Conservation (phyloP, 371 early-diverging fungal genomes). For the Chytridium lagenaria region DNA sequence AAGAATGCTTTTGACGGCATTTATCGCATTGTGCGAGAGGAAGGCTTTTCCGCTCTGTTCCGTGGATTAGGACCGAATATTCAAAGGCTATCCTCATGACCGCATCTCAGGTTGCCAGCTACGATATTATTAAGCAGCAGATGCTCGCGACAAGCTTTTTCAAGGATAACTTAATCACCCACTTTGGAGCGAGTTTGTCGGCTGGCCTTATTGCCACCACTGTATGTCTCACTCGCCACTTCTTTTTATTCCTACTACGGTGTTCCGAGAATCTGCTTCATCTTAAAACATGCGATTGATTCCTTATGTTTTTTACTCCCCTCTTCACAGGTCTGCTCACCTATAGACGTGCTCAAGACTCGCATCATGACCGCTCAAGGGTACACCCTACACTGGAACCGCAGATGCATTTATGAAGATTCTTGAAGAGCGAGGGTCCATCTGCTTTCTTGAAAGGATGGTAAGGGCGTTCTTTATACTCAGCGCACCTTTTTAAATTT, state of each 20-base stretch:
- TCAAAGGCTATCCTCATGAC: constrained; percentile 51
- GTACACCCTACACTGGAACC: constrained; percentile 48
- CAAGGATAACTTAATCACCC: constrained; percentile 68
- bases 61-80: constrained; percentile 48
- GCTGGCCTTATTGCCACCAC: constrained; percentile 92
- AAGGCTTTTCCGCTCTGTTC: constrained; percentile 47
- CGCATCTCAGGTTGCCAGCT: constrained; percentile 68
- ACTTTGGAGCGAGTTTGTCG: constrained; percentile 76
- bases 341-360: constrained; percentile 85
- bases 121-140: constrained; percentile 47
- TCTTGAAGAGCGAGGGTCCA: constrained; percentile 72
- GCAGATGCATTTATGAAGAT: constrained; percentile 65
- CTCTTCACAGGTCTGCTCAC: constrained; percentile 1
- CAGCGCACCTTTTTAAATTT: too few species aligned
- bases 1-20: constrained; percentile 41
- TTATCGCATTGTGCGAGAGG: constrained; percentile 32
- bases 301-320: not conserved
- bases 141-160: constrained; percentile 65
- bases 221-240: constrained; percentile 37
- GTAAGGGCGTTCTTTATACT: too few species aligned
- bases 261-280: too few species aligned
- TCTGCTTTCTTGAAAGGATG: constrained; percentile 88
- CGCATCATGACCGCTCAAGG: constrained; percentile 74
- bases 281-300: too few species aligned
- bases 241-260: too few species aligned